These are phyloP conservation scores for Suhomyces bokatorum DNA, from an alignment of 1,139 yeast species.

Conservation along the genomic window DNA sequence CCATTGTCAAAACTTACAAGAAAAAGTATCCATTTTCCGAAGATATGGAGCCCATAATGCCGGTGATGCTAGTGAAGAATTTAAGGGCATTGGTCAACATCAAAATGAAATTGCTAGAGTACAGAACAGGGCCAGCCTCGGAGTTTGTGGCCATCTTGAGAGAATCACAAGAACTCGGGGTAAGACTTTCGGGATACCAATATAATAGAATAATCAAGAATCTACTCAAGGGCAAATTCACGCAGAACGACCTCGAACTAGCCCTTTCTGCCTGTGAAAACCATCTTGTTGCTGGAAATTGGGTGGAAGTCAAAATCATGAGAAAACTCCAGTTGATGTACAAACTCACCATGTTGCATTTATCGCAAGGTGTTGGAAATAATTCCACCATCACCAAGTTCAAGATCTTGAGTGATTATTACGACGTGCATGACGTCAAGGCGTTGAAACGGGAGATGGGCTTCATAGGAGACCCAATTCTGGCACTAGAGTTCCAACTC, in stretches of 20 bases:
- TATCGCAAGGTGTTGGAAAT: slow-evolving; percentile 17
- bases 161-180: slow-evolving; percentile 1
- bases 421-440: slow-evolving; percentile 21
- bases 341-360: slow-evolving; percentile 23
- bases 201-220: slow-evolving; percentile 20
- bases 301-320: slow-evolving; percentile 28
- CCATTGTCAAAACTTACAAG: slow-evolving; percentile 17
- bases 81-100: slow-evolving; percentile 22
- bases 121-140: background rate
- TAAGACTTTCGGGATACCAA: slow-evolving; percentile 23
- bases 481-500: slow-evolving; percentile 13
- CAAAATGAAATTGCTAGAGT: slow-evolving; percentile 15
- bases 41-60: slow-evolving; percentile 18
- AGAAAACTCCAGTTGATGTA: slow-evolving; percentile 29
- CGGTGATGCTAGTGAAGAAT: slow-evolving; percentile 21
- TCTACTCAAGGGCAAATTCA: slow-evolving; percentile 14
- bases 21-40: slow-evolving; percentile 20
- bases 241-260: slow-evolving; percentile 15
- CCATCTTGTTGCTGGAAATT: slow-evolving; percentile 32
- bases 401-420: slow-evolving; percentile 30
- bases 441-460: slow-evolving; percentile 13
- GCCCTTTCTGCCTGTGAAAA: slow-evolving; percentile 31
- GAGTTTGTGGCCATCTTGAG: slow-evolving; percentile 12
- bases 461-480: slow-evolving; percentile 11
- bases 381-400: slow-evolving; percentile 20